Base-by-base conservation (phyloP, 106 monocot species). In the Iris macrosiphon region DNA sequence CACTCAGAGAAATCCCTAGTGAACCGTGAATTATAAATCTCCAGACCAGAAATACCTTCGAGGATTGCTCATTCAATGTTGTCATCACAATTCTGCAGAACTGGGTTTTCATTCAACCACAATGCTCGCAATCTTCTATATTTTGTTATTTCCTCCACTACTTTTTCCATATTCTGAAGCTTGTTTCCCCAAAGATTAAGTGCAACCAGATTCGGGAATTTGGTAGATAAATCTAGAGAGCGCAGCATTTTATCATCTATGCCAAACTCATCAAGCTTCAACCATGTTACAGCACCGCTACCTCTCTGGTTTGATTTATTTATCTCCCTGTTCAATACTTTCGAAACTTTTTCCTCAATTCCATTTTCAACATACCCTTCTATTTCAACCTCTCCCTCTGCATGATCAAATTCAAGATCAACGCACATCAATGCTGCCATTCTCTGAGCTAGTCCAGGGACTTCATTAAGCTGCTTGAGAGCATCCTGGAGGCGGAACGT, bases 181-280 rank as follows among this genome's bases (percentile, higher is more conserved):
- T 67, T 83, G 72, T 98, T 98, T 65, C 90, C 96, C 96, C 96
- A 98, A 1, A 98, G 65, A 62, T 98, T 98, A 61, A 98, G 80
- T 8, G 86, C 90, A 62, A 83, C 67, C 24, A 98, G 70, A 54
- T 98, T 98, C 63, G 96, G 90, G 64, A 90, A 89, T 74, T 72
- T 87, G 21, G 63, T 47, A 13, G 86, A 72, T 59, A 90, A 70
- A 55, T 98, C 80, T 23, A 98, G 60, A 43, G 90, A 83, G 31
- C 49, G 18, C n/a, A 96, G 60, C 66, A 84, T 80, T 11, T 78
- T 75, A 67, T 96, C 90, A 62, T 90, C 74, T 17, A 96, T 86
- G 2, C 78, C 89, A 7, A 90, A 65, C 63, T 87, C 96, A 59
- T 96, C 96, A 0, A 96, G 75, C 63, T 96, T 90, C 70, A 96